These are phyloP conservation scores for Barnettozyma salicaria DNA, from an alignment of 805 yeast genomes.

Conservation along the genomic window DNA sequence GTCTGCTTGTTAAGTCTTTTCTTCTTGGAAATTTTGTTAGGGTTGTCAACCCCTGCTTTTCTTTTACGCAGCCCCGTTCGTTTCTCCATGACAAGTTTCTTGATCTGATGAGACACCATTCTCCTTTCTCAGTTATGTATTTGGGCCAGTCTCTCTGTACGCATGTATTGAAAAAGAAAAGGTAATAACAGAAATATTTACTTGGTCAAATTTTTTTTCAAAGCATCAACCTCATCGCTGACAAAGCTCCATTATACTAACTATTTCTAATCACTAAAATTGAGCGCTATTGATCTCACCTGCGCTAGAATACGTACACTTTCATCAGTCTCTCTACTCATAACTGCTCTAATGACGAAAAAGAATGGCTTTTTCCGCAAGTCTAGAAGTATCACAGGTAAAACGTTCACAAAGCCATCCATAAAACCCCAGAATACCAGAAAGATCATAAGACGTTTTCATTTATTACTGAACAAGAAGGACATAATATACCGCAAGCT, in stretches of 20 bases:
- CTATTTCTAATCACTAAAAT: no score
- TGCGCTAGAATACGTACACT: not conserved
- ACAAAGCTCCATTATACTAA: not conserved
- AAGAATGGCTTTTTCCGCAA: constrained; percentile 16
- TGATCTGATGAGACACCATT: constrained; percentile 7
- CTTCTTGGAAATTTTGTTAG: constrained; percentile 4
- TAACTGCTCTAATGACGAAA: constrained; percentile 1
- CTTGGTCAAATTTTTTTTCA: not conserved
- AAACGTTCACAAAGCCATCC: constrained; percentile 34
- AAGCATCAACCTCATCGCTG: no score
- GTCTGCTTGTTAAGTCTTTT: no score
- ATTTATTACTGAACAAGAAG: constrained; percentile 57
- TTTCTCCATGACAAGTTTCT: constrained; percentile 6
- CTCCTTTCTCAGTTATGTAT: no score
- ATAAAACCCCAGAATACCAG: constrained; percentile 70
- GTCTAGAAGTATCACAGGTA: constrained; percentile 26
- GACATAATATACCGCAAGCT: constrained; percentile 34
- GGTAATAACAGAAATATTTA: no score
- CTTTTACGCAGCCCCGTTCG: constrained; percentile 5
- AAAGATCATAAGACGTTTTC: constrained; percentile 71
- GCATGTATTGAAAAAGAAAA: no score
- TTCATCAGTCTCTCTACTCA: not conserved
- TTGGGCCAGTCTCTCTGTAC: no score
- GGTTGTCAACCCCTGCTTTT: constrained; percentile 1
- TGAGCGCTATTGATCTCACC: no score